Evolutionary conservation across 1,284 basidiomycete genomes (phyloP).

Genomic region (Ceratobasidium sp.): DNA sequence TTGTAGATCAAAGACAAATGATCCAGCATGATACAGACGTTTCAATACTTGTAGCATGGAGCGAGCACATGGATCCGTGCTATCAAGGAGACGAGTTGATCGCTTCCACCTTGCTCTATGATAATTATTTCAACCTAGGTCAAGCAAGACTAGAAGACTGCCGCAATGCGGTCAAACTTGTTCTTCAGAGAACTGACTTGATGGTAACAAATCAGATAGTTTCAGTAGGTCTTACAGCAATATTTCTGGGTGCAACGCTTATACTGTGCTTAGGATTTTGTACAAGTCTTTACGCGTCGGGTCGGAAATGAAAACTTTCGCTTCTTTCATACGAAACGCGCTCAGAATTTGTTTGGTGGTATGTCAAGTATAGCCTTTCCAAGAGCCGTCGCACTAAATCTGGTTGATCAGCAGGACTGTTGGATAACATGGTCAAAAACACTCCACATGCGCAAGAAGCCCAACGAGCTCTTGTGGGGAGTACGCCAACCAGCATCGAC

Average conservation of each 20-base stretch:
- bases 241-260: neutral
- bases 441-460: no score
- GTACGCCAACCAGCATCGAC: no score
- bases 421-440: no score
- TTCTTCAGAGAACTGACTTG: neutral
- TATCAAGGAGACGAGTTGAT: neutral
- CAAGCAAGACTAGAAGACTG: neutral
- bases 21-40: neutral
- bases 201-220: neutral
- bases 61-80: neutral
- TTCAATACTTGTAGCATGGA: neutral
- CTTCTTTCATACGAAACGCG: no score
- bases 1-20: neutral
- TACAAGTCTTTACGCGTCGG: no score
- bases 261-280: no score
- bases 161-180: neutral
- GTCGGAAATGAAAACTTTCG: no score
- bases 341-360: no score
- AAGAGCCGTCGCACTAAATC: no score
- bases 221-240: neutral
- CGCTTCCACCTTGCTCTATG: neutral
- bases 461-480: no score
- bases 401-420: no score
- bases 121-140: neutral
- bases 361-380: no score